Evolutionary conservation across 139 green algal genomes (phyloP).

Genomic region (Ettlia oleoabundans): DNA sequence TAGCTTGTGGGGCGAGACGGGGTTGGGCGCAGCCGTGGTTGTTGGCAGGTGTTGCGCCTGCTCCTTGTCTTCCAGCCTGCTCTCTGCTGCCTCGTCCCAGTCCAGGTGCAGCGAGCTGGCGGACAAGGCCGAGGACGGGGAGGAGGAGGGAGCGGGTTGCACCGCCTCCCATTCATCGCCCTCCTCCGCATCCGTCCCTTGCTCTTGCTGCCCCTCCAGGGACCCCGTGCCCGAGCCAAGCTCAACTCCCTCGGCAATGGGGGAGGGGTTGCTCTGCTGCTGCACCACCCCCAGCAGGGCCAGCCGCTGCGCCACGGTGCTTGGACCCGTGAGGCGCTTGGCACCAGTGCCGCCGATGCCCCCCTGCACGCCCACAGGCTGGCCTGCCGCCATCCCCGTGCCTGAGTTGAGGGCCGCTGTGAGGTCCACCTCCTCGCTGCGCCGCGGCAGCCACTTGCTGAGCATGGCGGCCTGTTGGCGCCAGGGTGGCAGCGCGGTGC

Average conservation of each 20-base stretch:
- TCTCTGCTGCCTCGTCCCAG: slow-evolving; percentile 25
- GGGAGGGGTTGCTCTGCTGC: slow-evolving; percentile 10
- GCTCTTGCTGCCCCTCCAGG: not conserved
- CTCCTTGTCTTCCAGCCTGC: not conserved
- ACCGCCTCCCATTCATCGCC: no score
- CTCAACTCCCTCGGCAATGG: slow-evolving; percentile 38
- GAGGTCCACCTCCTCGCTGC: slow-evolving; percentile 51
- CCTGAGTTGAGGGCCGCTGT: slow-evolving; percentile 29
- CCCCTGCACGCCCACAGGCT: not conserved
- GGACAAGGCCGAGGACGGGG: not conserved
- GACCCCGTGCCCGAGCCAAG: not conserved
- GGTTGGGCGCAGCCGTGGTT: no score
- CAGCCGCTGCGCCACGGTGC: slow-evolving; percentile 45
- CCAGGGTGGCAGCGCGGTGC: slow-evolving; percentile 64
- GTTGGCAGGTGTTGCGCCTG: not conserved
- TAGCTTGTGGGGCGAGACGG: not conserved
- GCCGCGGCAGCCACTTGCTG: slow-evolving; percentile 67
- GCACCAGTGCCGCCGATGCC: not conserved
- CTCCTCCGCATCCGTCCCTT: no score
- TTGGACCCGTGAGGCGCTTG: not conserved
- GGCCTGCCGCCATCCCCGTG: slow-evolving; percentile 1
- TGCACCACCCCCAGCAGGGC: slow-evolving; percentile 33
- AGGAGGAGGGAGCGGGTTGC: no score
- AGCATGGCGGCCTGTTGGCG: slow-evolving; percentile 58
- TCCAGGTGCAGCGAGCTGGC: slow-evolving; percentile 14